A percentile compares a stretch with the other conserved stretches of the same genome.
These are phyloP conservation scores for Xanthoconium purpureum DNA, from an alignment of 768 basidiomycete genomes.

Conservation along the genomic window DNA sequence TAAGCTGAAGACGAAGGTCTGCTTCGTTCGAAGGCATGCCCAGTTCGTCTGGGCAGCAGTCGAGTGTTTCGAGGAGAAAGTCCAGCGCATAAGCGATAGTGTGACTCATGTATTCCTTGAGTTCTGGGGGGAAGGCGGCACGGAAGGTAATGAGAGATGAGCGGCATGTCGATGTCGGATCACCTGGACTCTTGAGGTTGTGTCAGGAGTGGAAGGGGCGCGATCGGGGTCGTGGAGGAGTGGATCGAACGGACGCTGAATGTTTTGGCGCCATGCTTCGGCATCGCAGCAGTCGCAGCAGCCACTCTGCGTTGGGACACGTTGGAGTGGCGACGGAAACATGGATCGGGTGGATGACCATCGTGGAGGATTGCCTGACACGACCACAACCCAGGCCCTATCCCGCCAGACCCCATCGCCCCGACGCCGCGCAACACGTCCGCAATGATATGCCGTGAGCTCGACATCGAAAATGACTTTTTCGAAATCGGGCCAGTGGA, in stretches of 20 bases:
- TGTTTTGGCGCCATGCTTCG: slow-evolving; percentile 75
- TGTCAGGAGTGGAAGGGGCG: slow-evolving; percentile 18
- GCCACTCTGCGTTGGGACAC: too few relatives aligned
- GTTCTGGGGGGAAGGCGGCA: slow-evolving; percentile 55
- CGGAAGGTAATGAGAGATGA: slow-evolving; percentile 60
- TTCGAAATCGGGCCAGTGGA: slow-evolving; percentile 9
- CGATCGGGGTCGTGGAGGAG: slow-evolving; percentile 32
- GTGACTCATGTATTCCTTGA: slow-evolving; percentile 67
- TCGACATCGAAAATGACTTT: too few relatives aligned
- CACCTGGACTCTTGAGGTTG: slow-evolving; percentile 43
- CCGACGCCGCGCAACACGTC: slow-evolving; percentile 46
- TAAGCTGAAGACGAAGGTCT: slow-evolving; percentile 69
- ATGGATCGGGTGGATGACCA: background rate
- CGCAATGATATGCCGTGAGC: too few relatives aligned
- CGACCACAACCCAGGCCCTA: background rate
- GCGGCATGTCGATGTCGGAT: slow-evolving; percentile 51
- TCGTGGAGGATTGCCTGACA: background rate
- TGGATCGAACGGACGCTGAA: slow-evolving; percentile 76
- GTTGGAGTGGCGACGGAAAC: too few relatives aligned
- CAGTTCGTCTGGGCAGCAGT: slow-evolving; percentile 78
- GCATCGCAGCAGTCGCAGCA: slow-evolving; percentile 95
- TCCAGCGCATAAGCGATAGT: slow-evolving; percentile 78
- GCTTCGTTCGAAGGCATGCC: slow-evolving; percentile 62
- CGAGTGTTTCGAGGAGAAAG: slow-evolving; percentile 79
- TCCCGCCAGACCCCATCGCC: slow-evolving; percentile 24